Conservation (phyloP, 441 rosid species). For the Arabidopsis hybrid region DNA sequence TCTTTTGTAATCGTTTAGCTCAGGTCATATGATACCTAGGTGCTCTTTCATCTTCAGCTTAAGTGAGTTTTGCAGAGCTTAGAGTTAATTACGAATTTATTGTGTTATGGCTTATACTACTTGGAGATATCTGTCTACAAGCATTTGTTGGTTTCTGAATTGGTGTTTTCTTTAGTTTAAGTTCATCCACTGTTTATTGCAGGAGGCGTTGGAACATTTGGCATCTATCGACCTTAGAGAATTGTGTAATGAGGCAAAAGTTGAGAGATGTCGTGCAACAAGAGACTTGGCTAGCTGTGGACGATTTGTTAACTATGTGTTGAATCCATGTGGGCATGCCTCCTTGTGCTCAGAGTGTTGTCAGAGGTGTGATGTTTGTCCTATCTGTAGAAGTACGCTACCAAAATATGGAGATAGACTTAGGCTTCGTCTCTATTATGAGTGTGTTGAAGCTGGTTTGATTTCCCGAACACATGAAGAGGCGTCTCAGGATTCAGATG, state of each 20-base stretch:
- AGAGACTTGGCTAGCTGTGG: slow-evolving; percentile 92
- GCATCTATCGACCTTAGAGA: slow-evolving; percentile 78
- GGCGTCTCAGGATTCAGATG: slow-evolving; percentile 64
- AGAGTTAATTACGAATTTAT: background rate
- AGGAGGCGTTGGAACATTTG: slow-evolving; percentile 89
- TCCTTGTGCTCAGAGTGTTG: slow-evolving; percentile 89
- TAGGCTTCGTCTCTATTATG: slow-evolving; percentile 72
- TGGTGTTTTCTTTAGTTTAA: background rate
- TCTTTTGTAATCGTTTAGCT: background rate
- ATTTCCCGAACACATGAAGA: slow-evolving; percentile 64
- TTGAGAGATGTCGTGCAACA: slow-evolving; percentile 86
- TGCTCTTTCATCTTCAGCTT: slow-evolving; percentile 12
- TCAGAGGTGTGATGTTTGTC: slow-evolving; percentile 84
- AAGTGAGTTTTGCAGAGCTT: background rate
- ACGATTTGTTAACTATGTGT: slow-evolving; percentile 65
- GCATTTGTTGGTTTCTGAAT: slow-evolving; percentile 26
- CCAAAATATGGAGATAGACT: slow-evolving; percentile 53
- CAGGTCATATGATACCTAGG: background rate
- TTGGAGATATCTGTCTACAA: background rate
- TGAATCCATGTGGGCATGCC: slow-evolving; percentile 89
- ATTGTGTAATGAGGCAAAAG: slow-evolving; percentile 82
- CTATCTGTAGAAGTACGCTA: slow-evolving; percentile 72
- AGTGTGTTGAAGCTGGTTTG: slow-evolving; percentile 87
- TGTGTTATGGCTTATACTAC: background rate
- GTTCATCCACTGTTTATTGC: slow-evolving; percentile 33